A percentile compares a stretch with the other conserved stretches of the same genome.
Conservation (phyloP, 2,329 filamentous ascomycete species). For the Fusarium sp. region DNA sequence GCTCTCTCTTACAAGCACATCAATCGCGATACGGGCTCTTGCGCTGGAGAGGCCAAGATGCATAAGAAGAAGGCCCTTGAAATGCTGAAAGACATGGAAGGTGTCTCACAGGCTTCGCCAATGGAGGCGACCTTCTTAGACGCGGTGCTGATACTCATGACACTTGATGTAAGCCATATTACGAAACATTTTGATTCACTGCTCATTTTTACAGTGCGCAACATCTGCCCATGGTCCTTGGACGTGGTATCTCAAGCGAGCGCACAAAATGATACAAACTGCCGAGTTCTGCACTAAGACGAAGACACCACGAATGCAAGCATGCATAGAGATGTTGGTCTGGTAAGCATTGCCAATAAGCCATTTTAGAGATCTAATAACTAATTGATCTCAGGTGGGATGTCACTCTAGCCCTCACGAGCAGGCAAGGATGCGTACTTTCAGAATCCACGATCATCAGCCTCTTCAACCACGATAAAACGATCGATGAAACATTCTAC, state of each 20-base stretch:
- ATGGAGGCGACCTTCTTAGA: not conserved
- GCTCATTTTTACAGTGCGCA: not conserved
- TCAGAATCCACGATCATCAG: not conserved
- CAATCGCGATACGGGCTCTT: not conserved
- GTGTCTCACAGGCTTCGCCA: not conserved
- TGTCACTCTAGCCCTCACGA: not conserved
- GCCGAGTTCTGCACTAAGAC: not conserved
- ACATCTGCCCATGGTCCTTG: not conserved
- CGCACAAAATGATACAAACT: not conserved
- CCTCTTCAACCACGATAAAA: not conserved
- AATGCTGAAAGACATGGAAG: not conserved
- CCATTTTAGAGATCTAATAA: accelerated
- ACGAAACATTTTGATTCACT: too few relatives aligned
- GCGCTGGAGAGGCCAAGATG: not conserved
- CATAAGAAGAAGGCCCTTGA: not conserved
- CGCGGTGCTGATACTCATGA: not conserved
- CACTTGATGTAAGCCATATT: not conserved
- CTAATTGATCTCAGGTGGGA: not conserved
- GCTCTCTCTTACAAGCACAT: not conserved
- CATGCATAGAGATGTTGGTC: not conserved
- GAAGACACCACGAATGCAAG: not conserved
- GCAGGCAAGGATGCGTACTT: not conserved
- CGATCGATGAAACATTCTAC: not conserved
- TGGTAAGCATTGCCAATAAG: not conserved
- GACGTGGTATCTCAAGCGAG: not conserved